Conservation (phyloP, 345 rosid genomes). For the Melaleuca alternifolia region DNA sequence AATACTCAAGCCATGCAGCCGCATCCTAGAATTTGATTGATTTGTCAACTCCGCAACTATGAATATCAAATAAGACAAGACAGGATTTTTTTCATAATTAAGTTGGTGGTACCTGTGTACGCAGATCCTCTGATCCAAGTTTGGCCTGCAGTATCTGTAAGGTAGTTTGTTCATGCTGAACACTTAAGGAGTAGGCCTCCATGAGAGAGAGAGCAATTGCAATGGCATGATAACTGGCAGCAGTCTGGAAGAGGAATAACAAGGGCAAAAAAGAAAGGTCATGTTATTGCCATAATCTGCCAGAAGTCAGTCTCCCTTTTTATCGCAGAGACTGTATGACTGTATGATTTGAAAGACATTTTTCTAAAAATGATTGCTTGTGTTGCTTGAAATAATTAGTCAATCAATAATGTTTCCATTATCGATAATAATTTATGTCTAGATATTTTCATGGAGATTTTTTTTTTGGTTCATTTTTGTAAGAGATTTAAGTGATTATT, state of each 20-base stretch:
- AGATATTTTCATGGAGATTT: no score
- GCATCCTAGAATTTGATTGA: conserved; percentile 53
- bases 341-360: no score
- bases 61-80: neutral
- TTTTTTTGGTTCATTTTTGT: no score
- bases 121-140: conserved; percentile 88
- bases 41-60: neutral
- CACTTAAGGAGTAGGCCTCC: conserved; percentile 92
- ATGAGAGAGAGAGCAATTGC: conserved; percentile 95
- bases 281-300: neutral
- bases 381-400: no score
- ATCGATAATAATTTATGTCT: no score
- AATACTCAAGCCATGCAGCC: conserved; percentile 97
- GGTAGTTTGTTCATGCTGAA: conserved; percentile 97
- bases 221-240: conserved; percentile 99
- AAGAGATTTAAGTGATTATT: no score
- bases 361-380: no score
- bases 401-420: no score
- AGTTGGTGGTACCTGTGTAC: conserved; percentile 64
- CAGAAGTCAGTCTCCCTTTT: neutral
- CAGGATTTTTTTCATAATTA: neutral
- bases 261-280: neutral
- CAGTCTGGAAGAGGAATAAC: conserved; percentile 53
- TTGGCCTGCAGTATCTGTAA: conserved; percentile 87
- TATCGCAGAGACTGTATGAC: no score